Evolutionary conservation across 805 yeast genomes (phyloP), one percentile per base, ranked within the genome.

Genomic region (Kluyveromyces siamensis): DNA sequence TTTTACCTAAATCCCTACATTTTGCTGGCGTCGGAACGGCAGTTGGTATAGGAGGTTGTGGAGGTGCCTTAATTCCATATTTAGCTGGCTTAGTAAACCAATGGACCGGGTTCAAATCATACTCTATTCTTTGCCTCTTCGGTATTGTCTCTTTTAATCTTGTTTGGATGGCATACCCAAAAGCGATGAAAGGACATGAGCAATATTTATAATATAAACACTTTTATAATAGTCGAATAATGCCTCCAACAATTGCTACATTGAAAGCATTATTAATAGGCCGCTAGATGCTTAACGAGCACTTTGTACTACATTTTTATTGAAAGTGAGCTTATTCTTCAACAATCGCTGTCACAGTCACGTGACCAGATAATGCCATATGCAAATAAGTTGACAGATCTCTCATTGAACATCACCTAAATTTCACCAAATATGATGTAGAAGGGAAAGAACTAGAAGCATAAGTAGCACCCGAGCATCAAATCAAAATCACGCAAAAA

Each of bases 11-110:
- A 27, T 72, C 71, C 39, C 66, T 75, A 46, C 84, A 84, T 47
- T 76, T 84, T 9, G 66, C 79, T 16, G 90, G 88, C 1, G 74
- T 87, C 8, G 90, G 95, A 0, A 71, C 84, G 47, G 78, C 84
- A 18, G 81, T 89, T 48, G 89, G 93, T 0, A 61, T 86, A 51
- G 95, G 95, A 7, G 90, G 93, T 2, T 79, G 83, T 14, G 96
- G 95, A 1, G 85, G 84, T n/a, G 91, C 95, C 0, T 72, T 78
- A 0, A 52, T 86, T 7, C 93, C 95, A 1, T 83, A 80, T 52
- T 47, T 79, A 2, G 72, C 82, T 37, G 95, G 95, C 8, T 49
- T 60, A 2, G 30, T 60, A 0, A 53, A 65, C 7, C 62, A 63
- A 30, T n/a, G 47, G 21, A 43, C 62, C 1, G 65, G 65, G 1